phyloP scores from a whole-genome alignment of 176 grass and related monocot genomes.

The Avena atlantica region DNA sequence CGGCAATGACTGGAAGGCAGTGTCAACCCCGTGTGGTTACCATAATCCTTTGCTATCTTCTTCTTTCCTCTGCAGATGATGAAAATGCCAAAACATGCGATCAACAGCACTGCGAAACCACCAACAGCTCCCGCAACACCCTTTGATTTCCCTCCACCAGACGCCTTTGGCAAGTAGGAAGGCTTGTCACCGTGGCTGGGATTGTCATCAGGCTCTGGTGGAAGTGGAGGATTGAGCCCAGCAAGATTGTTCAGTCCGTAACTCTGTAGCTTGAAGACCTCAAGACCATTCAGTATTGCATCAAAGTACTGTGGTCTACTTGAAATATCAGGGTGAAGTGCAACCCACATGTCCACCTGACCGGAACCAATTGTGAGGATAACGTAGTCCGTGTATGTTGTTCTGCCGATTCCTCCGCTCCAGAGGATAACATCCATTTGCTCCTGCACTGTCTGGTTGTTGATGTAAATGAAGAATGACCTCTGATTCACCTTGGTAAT shows the following conservation, averaged over 20 bases:
- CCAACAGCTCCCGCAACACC: slow-evolving; percentile 39
- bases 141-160: slow-evolving; percentile 2
- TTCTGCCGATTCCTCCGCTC: slow-evolving; percentile 48
- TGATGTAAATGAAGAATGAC: slow-evolving; percentile 67
- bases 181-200: no score
- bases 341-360: slow-evolving; percentile 61
- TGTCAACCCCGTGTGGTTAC: not conserved
- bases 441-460: slow-evolving; percentile 56
- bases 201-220: no score
- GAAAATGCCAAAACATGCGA: slow-evolving; percentile 37
- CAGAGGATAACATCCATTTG: slow-evolving; percentile 55
- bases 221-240: slow-evolving; percentile 65
- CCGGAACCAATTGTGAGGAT: slow-evolving; percentile 36
- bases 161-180: no score
- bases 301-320: slow-evolving; percentile 50
- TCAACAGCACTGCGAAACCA: slow-evolving; percentile 19
- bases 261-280: slow-evolving; percentile 62
- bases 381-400: slow-evolving; percentile 49
- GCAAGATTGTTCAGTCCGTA: slow-evolving; percentile 35
- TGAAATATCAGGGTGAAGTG: slow-evolving; percentile 62
- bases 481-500: slow-evolving; percentile 62
- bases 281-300: slow-evolving; percentile 78
- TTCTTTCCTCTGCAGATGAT: slow-evolving; percentile 41
- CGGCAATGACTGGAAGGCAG: no score
- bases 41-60: slow-evolving; percentile 45